Percentiles rank a stretch among this genome's conserved stretches.
Evolutionary conservation across 176 grass and related monocot genomes (phyloP).

Genomic region (Lolium perenne): DNA sequence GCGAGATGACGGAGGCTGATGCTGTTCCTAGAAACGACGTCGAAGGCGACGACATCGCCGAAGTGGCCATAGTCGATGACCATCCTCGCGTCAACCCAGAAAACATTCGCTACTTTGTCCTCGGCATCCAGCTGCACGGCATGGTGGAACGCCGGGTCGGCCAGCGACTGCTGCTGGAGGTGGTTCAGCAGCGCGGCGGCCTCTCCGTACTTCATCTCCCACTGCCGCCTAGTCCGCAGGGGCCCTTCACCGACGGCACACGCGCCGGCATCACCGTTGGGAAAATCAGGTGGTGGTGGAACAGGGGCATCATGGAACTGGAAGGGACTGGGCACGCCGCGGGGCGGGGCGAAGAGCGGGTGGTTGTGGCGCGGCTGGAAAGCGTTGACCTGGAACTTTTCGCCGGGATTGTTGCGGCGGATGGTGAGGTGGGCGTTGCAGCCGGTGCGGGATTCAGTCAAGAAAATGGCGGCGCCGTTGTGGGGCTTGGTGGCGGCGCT

Average conservation of each 20-base stretch:
- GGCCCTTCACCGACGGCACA: conserved; percentile 6
- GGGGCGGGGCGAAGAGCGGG: conserved; percentile 43
- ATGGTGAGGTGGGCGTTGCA: conserved; percentile 67
- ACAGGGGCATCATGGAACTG: conserved; percentile 26
- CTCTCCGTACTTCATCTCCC: conserved; percentile 59
- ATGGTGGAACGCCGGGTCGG: conserved; percentile 59
- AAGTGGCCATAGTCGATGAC: conserved; percentile 58
- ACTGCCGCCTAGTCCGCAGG: conserved; percentile 50
- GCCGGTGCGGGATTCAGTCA: conserved; percentile 57
- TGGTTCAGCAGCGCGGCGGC: conserved; percentile 51
- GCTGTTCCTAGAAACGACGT: conserved; percentile 49
- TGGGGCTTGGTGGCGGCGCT: neutral
- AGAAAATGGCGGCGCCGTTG: neutral
- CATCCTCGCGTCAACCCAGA: conserved; percentile 74
- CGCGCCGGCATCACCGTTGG: neutral
- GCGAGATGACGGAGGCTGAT: conserved; percentile 50
- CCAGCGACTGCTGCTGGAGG: conserved; percentile 44
- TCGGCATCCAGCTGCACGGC: conserved; percentile 64
- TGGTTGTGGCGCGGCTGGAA: conserved; percentile 71
- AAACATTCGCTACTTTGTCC: conserved; percentile 67
- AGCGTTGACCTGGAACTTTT: conserved; percentile 42
- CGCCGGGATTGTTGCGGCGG: conserved; percentile 47
- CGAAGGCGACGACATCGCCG: conserved; percentile 65
- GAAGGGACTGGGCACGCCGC: conserved; percentile 42
- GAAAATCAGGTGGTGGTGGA: neutral